phyloP scores from a whole-genome alignment of 2,329 filamentous ascomycete genomes.

The Pseudocercospora macadamiae region DNA sequence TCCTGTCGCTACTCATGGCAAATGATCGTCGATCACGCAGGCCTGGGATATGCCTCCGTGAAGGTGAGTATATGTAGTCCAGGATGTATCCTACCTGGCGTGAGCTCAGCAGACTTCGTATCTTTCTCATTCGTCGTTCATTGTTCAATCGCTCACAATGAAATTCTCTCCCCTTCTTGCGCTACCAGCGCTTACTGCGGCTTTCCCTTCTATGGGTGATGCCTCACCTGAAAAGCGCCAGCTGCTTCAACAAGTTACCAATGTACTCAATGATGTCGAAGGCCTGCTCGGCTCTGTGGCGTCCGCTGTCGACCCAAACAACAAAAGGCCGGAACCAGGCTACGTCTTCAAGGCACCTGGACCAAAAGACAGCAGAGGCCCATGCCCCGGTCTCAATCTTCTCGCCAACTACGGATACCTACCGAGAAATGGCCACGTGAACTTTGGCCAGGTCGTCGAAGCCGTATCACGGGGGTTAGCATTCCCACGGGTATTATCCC shows the following conservation, averaged over 20 bases:
- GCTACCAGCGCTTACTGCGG: constrained; percentile 18
- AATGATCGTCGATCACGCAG: not conserved
- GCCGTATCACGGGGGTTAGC: constrained; percentile 37
- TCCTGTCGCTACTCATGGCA: not conserved
- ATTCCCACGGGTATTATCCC: too few species aligned
- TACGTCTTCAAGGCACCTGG: constrained; percentile 31
- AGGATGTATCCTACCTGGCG: not conserved
- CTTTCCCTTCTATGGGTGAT: constrained; percentile 11
- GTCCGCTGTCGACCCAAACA: constrained; percentile 28
- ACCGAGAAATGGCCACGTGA: constrained; percentile 44
- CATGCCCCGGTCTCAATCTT: constrained; percentile 46
- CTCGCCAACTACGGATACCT: constrained; percentile 48
- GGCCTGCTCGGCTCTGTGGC: constrained; percentile 31
- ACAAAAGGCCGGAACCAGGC: constrained; percentile 33
- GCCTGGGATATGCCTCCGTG: not conserved
- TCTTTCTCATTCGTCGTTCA: not conserved
- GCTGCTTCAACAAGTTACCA: constrained; percentile 9
- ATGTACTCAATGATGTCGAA: constrained; percentile 19
- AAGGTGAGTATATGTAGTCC: not conserved
- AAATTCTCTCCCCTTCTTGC: constrained; percentile 1
- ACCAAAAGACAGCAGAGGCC: constrained; percentile 37
- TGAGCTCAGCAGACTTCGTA: not conserved
- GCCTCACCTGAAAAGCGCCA: constrained; percentile 13
- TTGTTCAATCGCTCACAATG: not conserved
- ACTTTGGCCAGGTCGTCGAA: constrained; percentile 38